Evolutionary conservation across 352 stramenopile genomes (phyloP).

Genomic region (Albugo laibachii): DNA sequence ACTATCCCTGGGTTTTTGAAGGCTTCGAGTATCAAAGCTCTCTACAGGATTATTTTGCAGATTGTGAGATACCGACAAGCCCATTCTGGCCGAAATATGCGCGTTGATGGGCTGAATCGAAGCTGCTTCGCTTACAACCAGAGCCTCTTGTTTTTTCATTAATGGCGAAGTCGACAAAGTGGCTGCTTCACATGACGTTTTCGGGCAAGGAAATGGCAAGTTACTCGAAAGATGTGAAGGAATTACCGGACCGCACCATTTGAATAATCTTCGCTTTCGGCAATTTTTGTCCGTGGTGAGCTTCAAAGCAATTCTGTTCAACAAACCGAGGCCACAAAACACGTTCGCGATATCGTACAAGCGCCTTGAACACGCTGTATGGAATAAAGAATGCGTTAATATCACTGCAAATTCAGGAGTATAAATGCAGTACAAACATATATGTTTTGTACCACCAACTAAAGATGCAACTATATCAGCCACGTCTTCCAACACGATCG

Average conservation of each 20-base stretch:
- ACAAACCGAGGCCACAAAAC: conserved; percentile 16
- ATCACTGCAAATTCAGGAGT: too few relatives aligned
- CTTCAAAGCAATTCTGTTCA: conserved; percentile 11
- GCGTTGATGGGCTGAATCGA: too few relatives aligned
- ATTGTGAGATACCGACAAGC: too few relatives aligned
- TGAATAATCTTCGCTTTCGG: conserved; percentile 15
- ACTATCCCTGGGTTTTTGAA: too few relatives aligned
- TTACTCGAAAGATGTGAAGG: neutral
- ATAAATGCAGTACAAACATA: neutral
- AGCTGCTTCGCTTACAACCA: too few relatives aligned
- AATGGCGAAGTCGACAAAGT: too few relatives aligned
- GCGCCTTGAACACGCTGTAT: conserved; percentile 12
- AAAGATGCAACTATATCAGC: conserved; percentile 7
- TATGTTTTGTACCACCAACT: neutral
- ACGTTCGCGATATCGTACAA: conserved; percentile 23
- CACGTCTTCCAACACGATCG: conserved; percentile 19
- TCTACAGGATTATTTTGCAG: too few relatives aligned
- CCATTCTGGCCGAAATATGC: too few relatives aligned
- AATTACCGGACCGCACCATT: conserved; percentile 10
- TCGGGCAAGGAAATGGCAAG: too few relatives aligned
- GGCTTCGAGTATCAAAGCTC: too few relatives aligned
- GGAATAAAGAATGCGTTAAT: neutral
- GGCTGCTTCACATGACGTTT: too few relatives aligned
- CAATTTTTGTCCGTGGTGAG: conserved; percentile 9
- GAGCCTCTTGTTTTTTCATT: too few relatives aligned